Evolutionary conservation across 2,329 filamentous ascomycete species (phyloP).

Genomic region (Helicocarpus griseus): DNA sequence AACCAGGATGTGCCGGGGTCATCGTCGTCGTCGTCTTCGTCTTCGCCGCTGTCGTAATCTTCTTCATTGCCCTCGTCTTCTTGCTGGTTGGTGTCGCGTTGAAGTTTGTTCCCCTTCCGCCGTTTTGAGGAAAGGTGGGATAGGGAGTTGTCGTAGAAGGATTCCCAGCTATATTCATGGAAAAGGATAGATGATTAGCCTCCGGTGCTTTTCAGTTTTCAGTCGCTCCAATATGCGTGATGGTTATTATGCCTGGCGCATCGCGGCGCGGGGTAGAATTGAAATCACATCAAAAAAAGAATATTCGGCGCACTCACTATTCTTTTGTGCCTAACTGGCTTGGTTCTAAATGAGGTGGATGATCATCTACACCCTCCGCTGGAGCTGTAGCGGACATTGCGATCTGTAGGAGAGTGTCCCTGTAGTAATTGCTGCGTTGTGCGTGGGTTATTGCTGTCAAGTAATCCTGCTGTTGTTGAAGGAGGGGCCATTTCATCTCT

Average conservation of each 20-base stretch:
- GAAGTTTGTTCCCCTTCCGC: slow-evolving; percentile 3
- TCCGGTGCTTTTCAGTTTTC: background rate
- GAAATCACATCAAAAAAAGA: background rate
- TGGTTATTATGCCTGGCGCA: background rate
- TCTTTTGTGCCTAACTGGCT: slow-evolving; percentile 79
- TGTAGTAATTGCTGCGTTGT: background rate
- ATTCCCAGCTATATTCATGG: slow-evolving; percentile 52
- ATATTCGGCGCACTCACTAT: slow-evolving; percentile 53
- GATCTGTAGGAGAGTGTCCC: too few relatives aligned
- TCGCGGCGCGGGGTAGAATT: background rate
- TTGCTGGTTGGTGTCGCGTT: background rate
- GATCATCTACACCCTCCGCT: slow-evolving; percentile 13
- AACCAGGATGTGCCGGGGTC: slow-evolving; percentile 88
- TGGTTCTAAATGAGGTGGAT: slow-evolving; percentile 61
- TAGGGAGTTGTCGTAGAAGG: slow-evolving; percentile 36
- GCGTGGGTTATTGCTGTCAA: too few relatives aligned
- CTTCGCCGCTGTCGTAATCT: slow-evolving; percentile 8
- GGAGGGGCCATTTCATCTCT: too few relatives aligned
- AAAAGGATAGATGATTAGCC: background rate
- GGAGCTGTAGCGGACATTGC: background rate
- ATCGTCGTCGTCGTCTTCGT: slow-evolving; percentile 54
- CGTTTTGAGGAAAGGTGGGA: slow-evolving; percentile 26
- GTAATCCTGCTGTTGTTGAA: too few relatives aligned
- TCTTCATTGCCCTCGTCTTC: slow-evolving; percentile 1
- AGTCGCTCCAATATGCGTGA: too few relatives aligned